Conservation (phyloP, 2,329 filamentous ascomycete genomes). For the Calonectria pauciramosa region DNA sequence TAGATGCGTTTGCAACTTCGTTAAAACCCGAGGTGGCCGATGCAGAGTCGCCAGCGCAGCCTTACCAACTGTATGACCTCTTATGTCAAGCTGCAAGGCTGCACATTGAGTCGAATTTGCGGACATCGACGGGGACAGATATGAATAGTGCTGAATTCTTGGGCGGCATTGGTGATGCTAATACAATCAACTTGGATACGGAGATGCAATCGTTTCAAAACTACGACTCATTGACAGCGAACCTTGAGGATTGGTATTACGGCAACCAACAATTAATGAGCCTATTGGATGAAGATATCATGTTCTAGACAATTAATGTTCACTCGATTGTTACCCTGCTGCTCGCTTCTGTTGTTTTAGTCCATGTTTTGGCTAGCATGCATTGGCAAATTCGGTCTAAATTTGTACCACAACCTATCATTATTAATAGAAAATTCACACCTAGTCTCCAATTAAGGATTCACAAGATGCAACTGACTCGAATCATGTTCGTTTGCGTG, state of each 20-base stretch:
- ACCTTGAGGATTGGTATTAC: slow-evolving; percentile 32
- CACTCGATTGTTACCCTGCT: not conserved
- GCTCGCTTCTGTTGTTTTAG: not conserved
- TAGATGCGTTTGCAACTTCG: slow-evolving; percentile 51
- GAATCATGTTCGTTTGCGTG: not conserved
- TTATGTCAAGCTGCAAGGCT: slow-evolving; percentile 50
- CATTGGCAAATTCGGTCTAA: not conserved
- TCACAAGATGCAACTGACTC: not conserved
- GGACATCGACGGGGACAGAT: not conserved
- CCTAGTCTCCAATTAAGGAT: not conserved
- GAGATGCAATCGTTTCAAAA: not conserved
- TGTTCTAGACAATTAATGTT: not conserved
- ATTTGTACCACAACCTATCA: not conserved
- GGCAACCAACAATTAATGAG: slow-evolving; percentile 35
- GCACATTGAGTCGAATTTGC: slow-evolving; percentile 35
- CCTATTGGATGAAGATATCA: slow-evolving; percentile 32
- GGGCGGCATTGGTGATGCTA: not conserved
- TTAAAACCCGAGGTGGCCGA: slow-evolving; percentile 35
- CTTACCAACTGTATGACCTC: slow-evolving; percentile 51
- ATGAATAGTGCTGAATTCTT: not conserved
- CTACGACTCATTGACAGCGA: not conserved
- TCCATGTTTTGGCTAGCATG: not conserved
- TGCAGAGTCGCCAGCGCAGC: slow-evolving; percentile 45
- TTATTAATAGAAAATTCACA: not conserved
- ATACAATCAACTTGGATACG: not conserved